phyloP scores from a whole-genome alignment of 164 flowering plant species.

The Stephania yunnanensis region DNA sequence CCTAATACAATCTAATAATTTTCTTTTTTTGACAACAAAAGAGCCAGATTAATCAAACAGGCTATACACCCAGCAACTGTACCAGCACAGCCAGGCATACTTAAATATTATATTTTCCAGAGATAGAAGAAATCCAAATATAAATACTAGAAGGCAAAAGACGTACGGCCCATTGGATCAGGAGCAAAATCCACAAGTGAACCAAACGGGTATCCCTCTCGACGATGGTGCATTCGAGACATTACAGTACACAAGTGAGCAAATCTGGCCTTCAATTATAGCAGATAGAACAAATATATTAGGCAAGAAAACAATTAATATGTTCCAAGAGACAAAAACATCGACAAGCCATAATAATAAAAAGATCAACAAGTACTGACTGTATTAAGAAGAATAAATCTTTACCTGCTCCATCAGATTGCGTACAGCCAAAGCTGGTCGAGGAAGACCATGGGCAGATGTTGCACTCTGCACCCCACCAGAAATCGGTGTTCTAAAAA shows the following conservation, averaged over 20 bases:
- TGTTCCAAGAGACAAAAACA: too few relatives aligned
- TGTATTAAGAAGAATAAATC: background rate
- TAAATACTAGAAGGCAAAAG: background rate
- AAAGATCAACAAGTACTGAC: background rate
- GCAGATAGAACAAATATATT: conserved; percentile 2
- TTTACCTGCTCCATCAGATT: conserved; percentile 98
- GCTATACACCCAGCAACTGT: background rate
- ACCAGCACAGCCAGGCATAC: background rate
- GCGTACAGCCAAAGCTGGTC: conserved; percentile 96
- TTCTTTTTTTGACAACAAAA: too few relatives aligned
- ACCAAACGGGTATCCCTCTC: conserved; percentile 97
- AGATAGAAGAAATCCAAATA: background rate
- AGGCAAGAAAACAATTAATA: background rate
- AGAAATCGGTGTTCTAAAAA: conserved; percentile 96
- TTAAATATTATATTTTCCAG: too few relatives aligned
- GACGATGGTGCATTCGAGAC: conserved; percentile 97
- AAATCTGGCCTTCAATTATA: conserved; percentile 78
- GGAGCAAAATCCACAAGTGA: conserved; percentile 98
- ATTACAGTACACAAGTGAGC: conserved; percentile 96
- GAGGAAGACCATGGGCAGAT: conserved; percentile 94
- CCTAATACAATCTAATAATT: too few relatives aligned
- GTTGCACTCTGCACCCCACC: conserved; percentile 99
- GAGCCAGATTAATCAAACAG: background rate
- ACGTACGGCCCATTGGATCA: conserved; percentile 93
- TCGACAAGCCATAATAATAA: background rate